Percentiles rank a stretch among this genome's conserved stretches.
Conservation (phyloP, 2,329 filamentous ascomycete genomes). For the Colletotrichum liaoningense region DNA sequence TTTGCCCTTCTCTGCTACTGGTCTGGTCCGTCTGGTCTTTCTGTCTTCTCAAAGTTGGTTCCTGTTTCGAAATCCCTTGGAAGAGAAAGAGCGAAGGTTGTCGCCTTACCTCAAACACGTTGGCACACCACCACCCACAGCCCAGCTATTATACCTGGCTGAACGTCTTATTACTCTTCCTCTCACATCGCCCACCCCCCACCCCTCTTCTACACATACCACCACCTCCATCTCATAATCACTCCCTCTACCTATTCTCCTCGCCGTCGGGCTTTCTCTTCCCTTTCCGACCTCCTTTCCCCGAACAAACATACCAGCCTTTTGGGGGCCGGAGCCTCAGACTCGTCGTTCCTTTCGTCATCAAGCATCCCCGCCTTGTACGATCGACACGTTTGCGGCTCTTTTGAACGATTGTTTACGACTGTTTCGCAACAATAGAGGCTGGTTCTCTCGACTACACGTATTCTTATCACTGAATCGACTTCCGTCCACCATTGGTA, state of each 20-base stretch:
- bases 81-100: not conserved
- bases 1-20: not conserved
- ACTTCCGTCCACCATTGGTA: too few species aligned
- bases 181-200: not conserved
- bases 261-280: not conserved
- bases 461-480: not conserved
- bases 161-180: not conserved
- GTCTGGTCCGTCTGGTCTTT: not conserved
- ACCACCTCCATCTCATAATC: not conserved
- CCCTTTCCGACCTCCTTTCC: not conserved
- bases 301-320: not conserved
- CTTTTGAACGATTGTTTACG: not conserved
- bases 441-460: conserved; percentile 28
- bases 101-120: not conserved
- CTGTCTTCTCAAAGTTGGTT: not conserved
- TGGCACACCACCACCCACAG: not conserved
- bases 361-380: not conserved
- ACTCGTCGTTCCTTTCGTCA: not conserved
- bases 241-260: not conserved
- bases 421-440: not conserved
- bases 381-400: not conserved
- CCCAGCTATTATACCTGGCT: not conserved
- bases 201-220: too few species aligned
- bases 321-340: conserved; percentile 10
- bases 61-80: not conserved